A percentile compares a stretch with the other conserved stretches of the same genome.
These are phyloP conservation scores for Zygnema cylindricum DNA, from an alignment of 139 green algal species.

Conservation along the genomic window DNA sequence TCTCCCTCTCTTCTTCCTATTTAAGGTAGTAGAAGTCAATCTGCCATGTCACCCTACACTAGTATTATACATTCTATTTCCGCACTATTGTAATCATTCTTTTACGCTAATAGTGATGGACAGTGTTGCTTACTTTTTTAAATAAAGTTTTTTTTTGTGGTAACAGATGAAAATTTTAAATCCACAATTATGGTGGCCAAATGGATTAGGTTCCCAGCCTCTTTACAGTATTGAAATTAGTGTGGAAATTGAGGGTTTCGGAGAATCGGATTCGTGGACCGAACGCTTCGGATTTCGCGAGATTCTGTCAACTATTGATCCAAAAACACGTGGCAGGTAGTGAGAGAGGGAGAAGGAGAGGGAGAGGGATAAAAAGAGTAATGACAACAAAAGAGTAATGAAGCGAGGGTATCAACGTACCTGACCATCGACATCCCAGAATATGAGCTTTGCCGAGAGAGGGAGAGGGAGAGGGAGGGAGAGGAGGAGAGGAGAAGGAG, in stretches of 20 bases:
- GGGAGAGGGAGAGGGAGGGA: no score
- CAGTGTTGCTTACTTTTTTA: no score
- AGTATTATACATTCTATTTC: background rate
- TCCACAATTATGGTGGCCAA: conserved; percentile 57
- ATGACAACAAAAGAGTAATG: no score
- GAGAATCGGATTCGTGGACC: conserved; percentile 39
- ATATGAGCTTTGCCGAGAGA: no score
- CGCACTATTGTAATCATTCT: no score
- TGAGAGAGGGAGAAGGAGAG: no score
- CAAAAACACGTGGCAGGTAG: conserved; percentile 31
- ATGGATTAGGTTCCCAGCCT: conserved; percentile 39
- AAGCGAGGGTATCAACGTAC: no score
- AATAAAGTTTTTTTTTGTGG: no score
- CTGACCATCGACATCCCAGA: no score
- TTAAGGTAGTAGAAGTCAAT: background rate
- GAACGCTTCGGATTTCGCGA: conserved; percentile 51
- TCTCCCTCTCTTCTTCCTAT: background rate
- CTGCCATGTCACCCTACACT: background rate
- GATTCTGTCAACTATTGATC: conserved; percentile 44
- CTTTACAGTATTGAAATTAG: conserved; percentile 49
- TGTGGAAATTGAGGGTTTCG: conserved; percentile 11
- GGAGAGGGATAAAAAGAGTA: no score
- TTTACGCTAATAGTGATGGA: no score
- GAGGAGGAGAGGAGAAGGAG: no score
- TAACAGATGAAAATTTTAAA: conserved; percentile 7